Evolutionary conservation across 23 red algal genomes (phyloP).

Genomic region (Porphyridium purpureum): DNA sequence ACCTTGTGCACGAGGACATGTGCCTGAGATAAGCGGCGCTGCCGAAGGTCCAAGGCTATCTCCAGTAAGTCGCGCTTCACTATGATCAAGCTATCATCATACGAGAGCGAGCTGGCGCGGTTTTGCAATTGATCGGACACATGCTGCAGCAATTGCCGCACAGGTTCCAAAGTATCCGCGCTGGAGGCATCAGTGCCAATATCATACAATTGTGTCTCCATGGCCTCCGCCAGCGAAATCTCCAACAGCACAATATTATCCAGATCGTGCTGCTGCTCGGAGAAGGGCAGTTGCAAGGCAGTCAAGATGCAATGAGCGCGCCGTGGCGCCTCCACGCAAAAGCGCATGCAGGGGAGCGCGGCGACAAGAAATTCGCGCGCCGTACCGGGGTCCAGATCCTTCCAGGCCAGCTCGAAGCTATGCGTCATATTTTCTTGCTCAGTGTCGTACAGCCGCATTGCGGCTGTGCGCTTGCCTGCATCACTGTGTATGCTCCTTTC

Average conservation of each 20-base stretch:
- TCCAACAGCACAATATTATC: too few species aligned
- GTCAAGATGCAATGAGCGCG: too few species aligned
- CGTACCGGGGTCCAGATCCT: conserved; percentile 9
- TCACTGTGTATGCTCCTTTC: conserved; percentile 15
- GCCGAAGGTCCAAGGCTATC: conserved; percentile 7
- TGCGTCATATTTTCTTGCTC: conserved; percentile 47
- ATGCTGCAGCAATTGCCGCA: conserved; percentile 12
- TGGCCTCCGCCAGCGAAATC: too few species aligned
- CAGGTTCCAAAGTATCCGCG: conserved; percentile 21
- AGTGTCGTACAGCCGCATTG: conserved; percentile 31
- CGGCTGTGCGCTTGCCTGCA: conserved; percentile 6
- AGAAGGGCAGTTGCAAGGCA: too few species aligned
- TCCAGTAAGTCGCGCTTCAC: conserved; percentile 19
- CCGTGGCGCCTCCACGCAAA: conserved; percentile 10
- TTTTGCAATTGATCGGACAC: conserved; percentile 3
- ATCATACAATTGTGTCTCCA: conserved; percentile 14
- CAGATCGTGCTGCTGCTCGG: too few species aligned
- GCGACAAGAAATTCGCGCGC: conserved; percentile 25
- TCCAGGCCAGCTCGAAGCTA: too few species aligned
- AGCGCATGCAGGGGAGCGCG: conserved; percentile 31
- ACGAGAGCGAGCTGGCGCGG: conserved; percentile 16
- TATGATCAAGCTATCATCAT: too few species aligned
- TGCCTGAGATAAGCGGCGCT: conserved; percentile 17
- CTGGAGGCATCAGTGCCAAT: conserved; percentile 11
- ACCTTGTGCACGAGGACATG: conserved; percentile 5